Evolutionary conservation across 352 stramenopile genomes (phyloP), one percentile per base, ranked within the genome.

Genomic region (Globisporangium acanthophoron): DNA sequence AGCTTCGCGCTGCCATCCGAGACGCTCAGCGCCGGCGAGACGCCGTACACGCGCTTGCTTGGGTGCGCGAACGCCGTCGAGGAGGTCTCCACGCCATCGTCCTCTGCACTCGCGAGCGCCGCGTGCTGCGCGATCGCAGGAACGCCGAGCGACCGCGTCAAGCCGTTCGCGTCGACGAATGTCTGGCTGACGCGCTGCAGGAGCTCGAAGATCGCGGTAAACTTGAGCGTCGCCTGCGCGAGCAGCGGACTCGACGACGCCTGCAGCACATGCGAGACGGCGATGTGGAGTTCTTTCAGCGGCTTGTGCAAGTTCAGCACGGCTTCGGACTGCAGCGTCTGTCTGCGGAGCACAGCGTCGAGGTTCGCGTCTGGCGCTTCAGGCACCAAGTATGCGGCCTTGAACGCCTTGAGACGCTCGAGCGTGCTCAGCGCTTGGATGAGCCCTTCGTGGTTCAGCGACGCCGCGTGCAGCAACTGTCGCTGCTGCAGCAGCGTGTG

Each of bases 401-500:
- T 73, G 56, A 81, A 78, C 33, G 65, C 21, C 57, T 80, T 73
- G 27, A 93, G 63, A 40, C 72, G 58, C 20, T 83, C 65, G 2
- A 94, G 57, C 18, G 60, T 71, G n/a, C 73, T 59, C 35, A 96
- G 52, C 33, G 70, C 67, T 13, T 73, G 57, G 7, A 89, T 67
- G 48, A 96, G 66, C 20, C 79, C 71, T 61, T 94, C 80, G 56
- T 96, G 86, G 49, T 77, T 90, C 0, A 83, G 61, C 12, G 81
- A 83, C 3, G 83, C 71, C 6, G 74, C 71, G 20, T 90, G 75
- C 3, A 97, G 74, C 3, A 91, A 65, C 20, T 89, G 79, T 29
- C 92, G 85, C 47, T 97, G 88, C 64, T 97, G 87, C 29, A 98
- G 62, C 63, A 96, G 85, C 39, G 76, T 73, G 54, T 90, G 73